These are phyloP conservation scores for Cystobasidium onofrii DNA, from an alignment of 768 basidiomycete genomes.

Conservation along the genomic window DNA sequence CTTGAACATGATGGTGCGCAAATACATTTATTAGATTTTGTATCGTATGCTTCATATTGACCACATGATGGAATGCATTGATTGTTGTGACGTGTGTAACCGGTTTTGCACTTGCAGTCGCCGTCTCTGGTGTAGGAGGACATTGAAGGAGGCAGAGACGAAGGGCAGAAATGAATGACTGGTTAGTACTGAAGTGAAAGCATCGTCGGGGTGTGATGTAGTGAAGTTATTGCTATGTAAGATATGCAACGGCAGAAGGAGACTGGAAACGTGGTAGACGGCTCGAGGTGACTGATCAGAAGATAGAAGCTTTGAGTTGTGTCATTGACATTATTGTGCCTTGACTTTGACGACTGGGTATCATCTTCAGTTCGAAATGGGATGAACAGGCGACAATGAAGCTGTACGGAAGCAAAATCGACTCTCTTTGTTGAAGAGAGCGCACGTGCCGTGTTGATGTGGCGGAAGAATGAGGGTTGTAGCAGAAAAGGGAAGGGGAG, in stretches of 20 bases:
- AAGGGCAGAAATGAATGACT: background rate
- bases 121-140: background rate
- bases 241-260: background rate
- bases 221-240: no score
- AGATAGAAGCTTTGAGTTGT: no score
- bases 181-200: background rate
- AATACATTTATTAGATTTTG: background rate
- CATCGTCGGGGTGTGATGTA: background rate
- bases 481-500: no score
- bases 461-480: no score
- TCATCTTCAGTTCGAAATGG: no score
- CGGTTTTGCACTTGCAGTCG: background rate
- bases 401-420: no score
- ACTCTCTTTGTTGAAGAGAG: no score
- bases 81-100: background rate
- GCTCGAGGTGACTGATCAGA: background rate
- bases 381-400: no score
- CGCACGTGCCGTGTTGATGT: no score
- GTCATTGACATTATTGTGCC: no score
- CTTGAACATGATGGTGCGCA: background rate
- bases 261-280: background rate
- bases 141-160: background rate
- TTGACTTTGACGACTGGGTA: no score
- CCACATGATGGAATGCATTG: background rate
- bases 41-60: background rate